Conservation (phyloP, 768 basidiomycete genomes). For the Russula foetens region DNA sequence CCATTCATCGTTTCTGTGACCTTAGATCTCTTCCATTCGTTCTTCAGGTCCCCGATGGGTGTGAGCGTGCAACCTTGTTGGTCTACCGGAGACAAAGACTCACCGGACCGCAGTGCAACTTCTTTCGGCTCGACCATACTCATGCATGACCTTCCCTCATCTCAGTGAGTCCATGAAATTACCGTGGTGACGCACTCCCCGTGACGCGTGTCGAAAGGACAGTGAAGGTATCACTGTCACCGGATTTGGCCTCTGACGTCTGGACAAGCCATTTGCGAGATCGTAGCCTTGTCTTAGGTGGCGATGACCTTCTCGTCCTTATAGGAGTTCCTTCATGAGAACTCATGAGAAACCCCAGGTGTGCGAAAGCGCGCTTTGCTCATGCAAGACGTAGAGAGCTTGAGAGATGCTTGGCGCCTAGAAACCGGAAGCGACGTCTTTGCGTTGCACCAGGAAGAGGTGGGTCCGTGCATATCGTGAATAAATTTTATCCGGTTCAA, state of each 20-base stretch:
- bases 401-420: constrained; percentile 32
- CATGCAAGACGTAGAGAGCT: constrained; percentile 41
- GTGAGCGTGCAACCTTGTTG: constrained; percentile 3
- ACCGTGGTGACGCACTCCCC: neutral
- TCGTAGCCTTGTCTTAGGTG: constrained; percentile 47
- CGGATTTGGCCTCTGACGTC: constrained; percentile 39
- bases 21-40: constrained; percentile 20
- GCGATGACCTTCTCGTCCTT: neutral
- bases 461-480: constrained; percentile 22
- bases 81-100: neutral
- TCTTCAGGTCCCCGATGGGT: constrained; percentile 16
- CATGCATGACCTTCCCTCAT: constrained; percentile 1
- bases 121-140: constrained; percentile 16
- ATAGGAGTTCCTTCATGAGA: neutral
- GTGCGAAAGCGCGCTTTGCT: constrained; percentile 44
- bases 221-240: neutral
- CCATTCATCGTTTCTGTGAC: neutral
- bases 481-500: neutral
- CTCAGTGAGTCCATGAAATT: neutral
- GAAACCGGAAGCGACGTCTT: constrained; percentile 58
- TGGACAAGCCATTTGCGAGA: constrained; percentile 46
- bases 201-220: constrained; percentile 1
- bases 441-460: constrained; percentile 45
- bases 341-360: constrained; percentile 32
- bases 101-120: constrained; percentile 14